Percentiles rank a stretch among this genome's conserved stretches.
Evolutionary conservation across 1,284 basidiomycete species (phyloP).

Genomic region (Austroboletus novae-zelandiae): DNA sequence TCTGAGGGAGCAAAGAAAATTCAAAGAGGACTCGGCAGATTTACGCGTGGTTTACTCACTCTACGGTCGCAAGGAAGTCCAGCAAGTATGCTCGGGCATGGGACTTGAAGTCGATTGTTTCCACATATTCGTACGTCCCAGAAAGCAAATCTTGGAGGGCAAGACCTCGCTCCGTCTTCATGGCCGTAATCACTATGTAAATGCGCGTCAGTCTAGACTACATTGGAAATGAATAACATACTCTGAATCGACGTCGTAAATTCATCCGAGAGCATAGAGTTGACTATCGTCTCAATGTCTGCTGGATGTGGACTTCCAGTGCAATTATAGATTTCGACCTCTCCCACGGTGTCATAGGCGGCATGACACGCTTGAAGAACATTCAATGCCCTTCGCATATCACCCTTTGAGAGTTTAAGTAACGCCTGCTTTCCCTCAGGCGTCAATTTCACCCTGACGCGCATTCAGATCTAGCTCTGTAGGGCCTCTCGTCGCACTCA

Average conservation of each 20-base stretch:
- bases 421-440: constrained; percentile 87
- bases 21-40: neutral
- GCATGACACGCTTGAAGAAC: constrained; percentile 98
- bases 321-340: constrained; percentile 93
- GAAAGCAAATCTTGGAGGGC: constrained; percentile 95
- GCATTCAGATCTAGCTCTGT: constrained; percentile 3
- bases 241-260: constrained; percentile 91
- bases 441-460: constrained; percentile 77
- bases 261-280: constrained; percentile 95
- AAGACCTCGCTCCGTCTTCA: constrained; percentile 92
- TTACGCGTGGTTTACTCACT: constrained; percentile 54
- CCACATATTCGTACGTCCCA: constrained; percentile 90
- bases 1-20: constrained; percentile 41
- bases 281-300: constrained; percentile 91
- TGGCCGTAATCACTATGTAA: constrained; percentile 71
- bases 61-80: constrained; percentile 86
- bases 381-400: constrained; percentile 97
- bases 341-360: constrained; percentile 87
- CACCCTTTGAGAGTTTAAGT: constrained; percentile 90
- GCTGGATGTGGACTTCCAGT: constrained; percentile 95
- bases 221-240: constrained; percentile 38
- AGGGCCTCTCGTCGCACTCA: constrained; percentile 38
- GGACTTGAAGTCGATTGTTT: constrained; percentile 82
- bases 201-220: constrained; percentile 1
- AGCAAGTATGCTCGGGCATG: constrained; percentile 88